Conservation (phyloP, 345 rosid species). For the Gossypium sturtianum region DNA sequence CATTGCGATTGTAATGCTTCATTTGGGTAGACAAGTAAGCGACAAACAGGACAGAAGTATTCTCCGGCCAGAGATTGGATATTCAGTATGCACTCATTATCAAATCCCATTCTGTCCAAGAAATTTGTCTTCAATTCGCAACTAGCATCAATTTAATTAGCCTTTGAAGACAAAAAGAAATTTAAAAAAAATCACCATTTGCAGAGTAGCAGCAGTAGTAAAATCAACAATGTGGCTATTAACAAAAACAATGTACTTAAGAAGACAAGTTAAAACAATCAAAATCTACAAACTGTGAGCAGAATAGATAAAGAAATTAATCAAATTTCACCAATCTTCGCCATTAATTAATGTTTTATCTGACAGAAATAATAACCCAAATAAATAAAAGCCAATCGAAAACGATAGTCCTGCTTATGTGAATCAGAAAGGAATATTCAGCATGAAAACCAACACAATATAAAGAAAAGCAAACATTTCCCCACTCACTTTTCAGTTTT, state of each 20-base stretch:
- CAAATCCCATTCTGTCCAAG: slow-evolving; percentile 54
- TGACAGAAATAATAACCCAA: background rate
- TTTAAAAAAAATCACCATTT: background rate
- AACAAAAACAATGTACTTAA: background rate
- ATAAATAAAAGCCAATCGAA: background rate
- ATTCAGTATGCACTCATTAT: slow-evolving; percentile 62
- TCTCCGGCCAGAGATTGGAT: slow-evolving; percentile 69
- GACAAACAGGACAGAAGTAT: slow-evolving; percentile 79
- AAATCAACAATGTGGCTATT: background rate
- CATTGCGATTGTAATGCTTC: slow-evolving; percentile 85
- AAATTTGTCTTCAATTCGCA: slow-evolving; percentile 9
- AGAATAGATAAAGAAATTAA: background rate
- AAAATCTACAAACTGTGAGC: background rate
- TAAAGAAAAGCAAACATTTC: background rate
- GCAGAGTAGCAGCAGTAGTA: background rate
- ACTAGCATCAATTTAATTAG: background rate
- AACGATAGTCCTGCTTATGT: background rate
- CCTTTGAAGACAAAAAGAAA: background rate
- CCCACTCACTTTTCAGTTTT: background rate
- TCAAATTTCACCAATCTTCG: background rate
- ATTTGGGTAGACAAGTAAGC: slow-evolving; percentile 64
- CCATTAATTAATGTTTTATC: background rate
- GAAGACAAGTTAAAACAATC: background rate
- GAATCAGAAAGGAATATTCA: no score
- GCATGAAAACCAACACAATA: background rate